Evolutionary conservation across 1,139 yeast species (phyloP), one percentile per base, ranked within the genome.

Genomic region (Hemisphaericaspora lyxosophila): DNA sequence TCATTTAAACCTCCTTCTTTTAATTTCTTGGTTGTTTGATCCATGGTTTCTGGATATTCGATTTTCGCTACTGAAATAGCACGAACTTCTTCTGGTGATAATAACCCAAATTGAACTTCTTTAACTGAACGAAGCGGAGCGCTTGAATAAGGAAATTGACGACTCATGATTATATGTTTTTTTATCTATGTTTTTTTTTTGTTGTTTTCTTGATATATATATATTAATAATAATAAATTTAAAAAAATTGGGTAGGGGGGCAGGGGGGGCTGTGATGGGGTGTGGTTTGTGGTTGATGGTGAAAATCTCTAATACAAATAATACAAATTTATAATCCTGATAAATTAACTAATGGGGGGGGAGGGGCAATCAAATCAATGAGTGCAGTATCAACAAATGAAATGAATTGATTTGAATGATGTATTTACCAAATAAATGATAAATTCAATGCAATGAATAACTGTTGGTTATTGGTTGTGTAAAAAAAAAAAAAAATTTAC

Each of bases 1-100:
- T 94, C 98, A 59, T 90, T 90, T 49, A 94, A 73, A 45, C 99
- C 99, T 44, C 97, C 97, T 50, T 89, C 90, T 60, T 97, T 82
- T 34, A 97, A 97, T 49, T 87, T 83, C 59, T 85, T 86, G 43
- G 96, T 89, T 26, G 96, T 80, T 65, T 90, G 97, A 63, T 94
- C 98, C 95, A 92, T 92, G 16, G 97, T 92, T 65, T 94, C 99
- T 13, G 99, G 98, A 57, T 86, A 92, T 66, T 90, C 97, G 55
- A 92, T 88, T 62, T 92, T 90, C 34, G 97, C 97, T 45, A 92
- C 97, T 45, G 96, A 87, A 49, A 92, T 88, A 36, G 97, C 97
- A 66, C 96, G 81, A 47, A 89, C 82, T 72, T 94, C 98, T 70
- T 92, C 98, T 20, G 99, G 98, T 18, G 97, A 89, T 49, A 94